These are phyloP conservation scores for Leccinum truebloodii DNA, from an alignment of 768 basidiomycete genomes.

Conservation along the genomic window DNA sequence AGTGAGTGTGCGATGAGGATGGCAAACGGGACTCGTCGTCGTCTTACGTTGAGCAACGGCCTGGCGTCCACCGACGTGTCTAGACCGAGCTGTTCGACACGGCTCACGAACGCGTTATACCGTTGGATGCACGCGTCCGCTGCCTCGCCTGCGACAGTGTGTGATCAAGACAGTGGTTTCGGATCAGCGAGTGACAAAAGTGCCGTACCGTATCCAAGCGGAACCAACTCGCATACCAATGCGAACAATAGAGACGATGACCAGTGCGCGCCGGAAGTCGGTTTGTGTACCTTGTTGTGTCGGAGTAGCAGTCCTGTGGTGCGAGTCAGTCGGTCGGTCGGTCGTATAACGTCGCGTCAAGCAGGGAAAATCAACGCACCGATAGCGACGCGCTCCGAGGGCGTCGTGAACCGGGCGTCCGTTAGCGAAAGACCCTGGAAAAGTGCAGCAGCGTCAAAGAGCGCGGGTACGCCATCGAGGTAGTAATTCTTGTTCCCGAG, in stretches of 20 bases:
- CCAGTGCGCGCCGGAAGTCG: slow-evolving; percentile 65
- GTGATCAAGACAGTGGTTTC: background rate
- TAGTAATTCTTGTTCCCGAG: slow-evolving; percentile 77
- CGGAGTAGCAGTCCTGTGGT: slow-evolving; percentile 65
- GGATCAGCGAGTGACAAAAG: background rate
- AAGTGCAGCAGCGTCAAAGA: slow-evolving; percentile 55
- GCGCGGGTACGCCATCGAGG: slow-evolving; percentile 69
- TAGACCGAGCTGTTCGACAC: slow-evolving; percentile 63
- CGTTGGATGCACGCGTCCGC: slow-evolving; percentile 50
- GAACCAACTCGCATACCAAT: slow-evolving; percentile 67
- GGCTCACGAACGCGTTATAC: slow-evolving; percentile 67
- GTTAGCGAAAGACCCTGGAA: slow-evolving; percentile 37
- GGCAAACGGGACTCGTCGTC: background rate
- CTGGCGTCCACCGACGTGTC: slow-evolving; percentile 62
- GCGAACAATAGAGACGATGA: slow-evolving; percentile 72
- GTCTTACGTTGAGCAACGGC: slow-evolving; percentile 76
- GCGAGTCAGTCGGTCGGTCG: background rate
- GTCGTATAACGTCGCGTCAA: background rate
- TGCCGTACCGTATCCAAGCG: slow-evolving; percentile 44
- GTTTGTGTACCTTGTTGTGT: slow-evolving; percentile 64
- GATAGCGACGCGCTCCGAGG: slow-evolving; percentile 56
- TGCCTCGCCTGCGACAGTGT: slow-evolving; percentile 37
- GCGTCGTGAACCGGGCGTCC: slow-evolving; percentile 35
- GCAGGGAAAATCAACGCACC: slow-evolving; percentile 40
- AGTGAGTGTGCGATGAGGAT: background rate